These are phyloP conservation scores for Triglochin maritima DNA, from an alignment of 106 monocot species.

Conservation along the genomic window DNA sequence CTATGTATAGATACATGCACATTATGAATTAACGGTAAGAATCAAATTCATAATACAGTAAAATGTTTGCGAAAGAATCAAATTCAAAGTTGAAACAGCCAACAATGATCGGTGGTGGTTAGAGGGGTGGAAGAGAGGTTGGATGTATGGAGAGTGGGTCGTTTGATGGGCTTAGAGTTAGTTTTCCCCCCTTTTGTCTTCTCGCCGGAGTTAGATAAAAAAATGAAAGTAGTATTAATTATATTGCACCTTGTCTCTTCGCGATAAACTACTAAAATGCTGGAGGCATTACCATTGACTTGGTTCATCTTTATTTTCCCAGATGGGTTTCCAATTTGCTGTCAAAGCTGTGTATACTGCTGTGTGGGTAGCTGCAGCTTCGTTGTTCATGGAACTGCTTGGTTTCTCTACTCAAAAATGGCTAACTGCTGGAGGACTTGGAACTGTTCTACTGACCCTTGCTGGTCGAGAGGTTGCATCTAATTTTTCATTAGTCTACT, in stretches of 20 bases:
- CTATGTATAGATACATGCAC: too few relatives aligned
- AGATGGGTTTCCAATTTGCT: slow-evolving; percentile 96
- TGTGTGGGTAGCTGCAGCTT: slow-evolving; percentile 86
- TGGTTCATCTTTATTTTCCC: neutral
- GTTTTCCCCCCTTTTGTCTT: too few relatives aligned
- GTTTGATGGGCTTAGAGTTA: too few relatives aligned
- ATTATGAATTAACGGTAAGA: too few relatives aligned
- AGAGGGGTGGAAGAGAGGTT: too few relatives aligned
- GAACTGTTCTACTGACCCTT: slow-evolving; percentile 89
- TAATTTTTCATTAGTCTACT: neutral
- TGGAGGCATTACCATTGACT: neutral
- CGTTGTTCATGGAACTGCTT: slow-evolving; percentile 92
- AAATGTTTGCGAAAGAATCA: too few relatives aligned
- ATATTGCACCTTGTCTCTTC: neutral
- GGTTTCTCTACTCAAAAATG: slow-evolving; percentile 95
- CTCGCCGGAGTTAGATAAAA: too few relatives aligned
- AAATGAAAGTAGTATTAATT: too few relatives aligned
- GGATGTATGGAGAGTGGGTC: too few relatives aligned
- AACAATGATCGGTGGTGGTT: too few relatives aligned
- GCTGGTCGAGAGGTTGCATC: slow-evolving; percentile 91
- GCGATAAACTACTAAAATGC: neutral
- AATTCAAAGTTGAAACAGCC: too few relatives aligned
- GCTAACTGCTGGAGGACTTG: slow-evolving; percentile 98
- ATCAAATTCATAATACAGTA: too few relatives aligned
- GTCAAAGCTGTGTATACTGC: slow-evolving; percentile 77